phyloP scores from a whole-genome alignment of 306 rosid genomes.

The Castanopsis chinensis region DNA sequence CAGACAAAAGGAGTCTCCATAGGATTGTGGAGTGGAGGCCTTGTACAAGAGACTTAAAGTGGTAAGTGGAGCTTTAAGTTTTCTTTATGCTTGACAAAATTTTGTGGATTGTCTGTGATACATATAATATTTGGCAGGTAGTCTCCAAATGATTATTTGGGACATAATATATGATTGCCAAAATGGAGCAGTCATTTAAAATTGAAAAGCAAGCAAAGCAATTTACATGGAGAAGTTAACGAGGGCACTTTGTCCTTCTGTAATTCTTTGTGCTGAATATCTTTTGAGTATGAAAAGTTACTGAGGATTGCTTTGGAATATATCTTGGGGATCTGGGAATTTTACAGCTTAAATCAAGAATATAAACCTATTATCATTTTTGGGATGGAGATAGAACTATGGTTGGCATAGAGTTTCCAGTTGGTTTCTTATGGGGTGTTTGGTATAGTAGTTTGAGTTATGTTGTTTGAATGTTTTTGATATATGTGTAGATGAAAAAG shows the following conservation, averaged over 20 bases:
- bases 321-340: too few relatives aligned
- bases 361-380: background rate
- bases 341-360: background rate
- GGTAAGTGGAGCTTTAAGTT: slow-evolving; percentile 40
- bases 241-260: background rate
- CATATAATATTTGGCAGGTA: background rate
- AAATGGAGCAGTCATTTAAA: background rate
- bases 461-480: too few relatives aligned
- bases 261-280: background rate
- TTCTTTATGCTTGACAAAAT: background rate
- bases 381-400: slow-evolving; percentile 1
- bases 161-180: background rate
- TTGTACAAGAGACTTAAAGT: slow-evolving; percentile 58
- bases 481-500: too few relatives aligned
- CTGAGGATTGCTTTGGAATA: background rate
- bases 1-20: slow-evolving; percentile 74
- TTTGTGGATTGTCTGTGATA: background rate
- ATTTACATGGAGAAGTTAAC: background rate
- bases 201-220: background rate
- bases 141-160: background rate
- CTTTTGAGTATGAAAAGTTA: background rate
- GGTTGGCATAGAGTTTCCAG: slow-evolving; percentile 21
- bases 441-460: too few relatives aligned
- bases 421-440: slow-evolving; percentile 22
- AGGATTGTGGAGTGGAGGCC: slow-evolving; percentile 83